A percentile compares a stretch with the other conserved stretches of the same genome.
phyloP scores from a whole-genome alignment of 768 basidiomycete genomes.

The Chalciporus chontae region DNA sequence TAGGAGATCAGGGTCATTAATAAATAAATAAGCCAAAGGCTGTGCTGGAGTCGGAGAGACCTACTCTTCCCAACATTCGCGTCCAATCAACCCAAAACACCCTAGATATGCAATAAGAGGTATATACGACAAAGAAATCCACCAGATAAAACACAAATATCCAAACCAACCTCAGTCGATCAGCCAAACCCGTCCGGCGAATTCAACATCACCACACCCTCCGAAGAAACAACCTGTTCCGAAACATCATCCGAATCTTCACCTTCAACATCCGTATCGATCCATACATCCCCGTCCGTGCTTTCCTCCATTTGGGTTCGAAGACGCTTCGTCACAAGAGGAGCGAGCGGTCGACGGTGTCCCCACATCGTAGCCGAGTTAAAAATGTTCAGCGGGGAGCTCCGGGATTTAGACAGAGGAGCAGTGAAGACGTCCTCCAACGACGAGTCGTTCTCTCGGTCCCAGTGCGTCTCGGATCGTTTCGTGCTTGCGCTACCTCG shows the following conservation, averaged over 20 bases:
- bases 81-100: no score
- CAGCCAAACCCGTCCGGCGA: slow-evolving; percentile 13
- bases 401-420: background rate
- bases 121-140: no score
- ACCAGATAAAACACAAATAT: no score
- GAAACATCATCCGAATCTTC: slow-evolving; percentile 25
- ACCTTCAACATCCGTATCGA: slow-evolving; percentile 39
- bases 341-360: slow-evolving; percentile 8
- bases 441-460: slow-evolving; percentile 9
- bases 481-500: slow-evolving; percentile 9
- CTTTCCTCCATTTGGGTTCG: slow-evolving; percentile 7
- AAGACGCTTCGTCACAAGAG: slow-evolving; percentile 1
- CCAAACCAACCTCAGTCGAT: background rate
- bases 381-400: background rate
- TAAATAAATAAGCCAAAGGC: no score
- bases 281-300: slow-evolving; percentile 31
- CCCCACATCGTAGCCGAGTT: background rate
- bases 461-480: slow-evolving; percentile 1
- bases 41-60: no score
- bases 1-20: no score
- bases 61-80: no score
- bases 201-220: slow-evolving; percentile 11
- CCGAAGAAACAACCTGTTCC: slow-evolving; percentile 9
- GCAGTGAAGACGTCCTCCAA: slow-evolving; percentile 18
- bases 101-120: no score